Percentiles rank a stretch among this genome's conserved stretches.
phyloP scores from a whole-genome alignment of 129 eudicot species.

The Mikania micrantha region DNA sequence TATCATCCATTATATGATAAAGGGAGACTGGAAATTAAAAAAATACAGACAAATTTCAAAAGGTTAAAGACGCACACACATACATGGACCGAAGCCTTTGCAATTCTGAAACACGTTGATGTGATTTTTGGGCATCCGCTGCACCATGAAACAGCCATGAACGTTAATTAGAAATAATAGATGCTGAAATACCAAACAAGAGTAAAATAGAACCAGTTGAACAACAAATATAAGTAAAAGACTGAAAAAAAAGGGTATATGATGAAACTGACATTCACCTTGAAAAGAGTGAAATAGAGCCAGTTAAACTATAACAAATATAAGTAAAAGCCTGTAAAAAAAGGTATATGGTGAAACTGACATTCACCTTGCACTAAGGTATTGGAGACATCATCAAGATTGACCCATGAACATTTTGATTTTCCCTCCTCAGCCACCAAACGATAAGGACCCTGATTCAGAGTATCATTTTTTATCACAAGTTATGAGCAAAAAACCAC shows the following conservation, averaged over 20 bases:
- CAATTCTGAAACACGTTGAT: slow-evolving; percentile 92
- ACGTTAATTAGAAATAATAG: background rate
- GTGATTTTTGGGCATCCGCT: slow-evolving; percentile 73
- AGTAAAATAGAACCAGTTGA: background rate
- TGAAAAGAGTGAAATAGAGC: background rate
- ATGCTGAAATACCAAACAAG: too few species aligned
- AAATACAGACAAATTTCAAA: background rate
- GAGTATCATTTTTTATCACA: background rate
- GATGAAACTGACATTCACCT: too few species aligned
- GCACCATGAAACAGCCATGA: slow-evolving; percentile 10
- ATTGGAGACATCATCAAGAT: slow-evolving; percentile 77
- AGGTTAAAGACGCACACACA: slow-evolving; percentile 29
- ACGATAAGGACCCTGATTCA: slow-evolving; percentile 80
- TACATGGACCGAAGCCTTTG: slow-evolving; percentile 98
- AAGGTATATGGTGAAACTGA: background rate
- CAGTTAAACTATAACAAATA: background rate
- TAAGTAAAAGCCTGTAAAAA: background rate
- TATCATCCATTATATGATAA: background rate
- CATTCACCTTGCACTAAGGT: slow-evolving; percentile 70
- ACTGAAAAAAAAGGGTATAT: too few species aligned
- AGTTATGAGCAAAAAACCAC: slow-evolving; percentile 11
- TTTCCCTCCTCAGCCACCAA: slow-evolving; percentile 97
- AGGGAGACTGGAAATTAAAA: background rate
- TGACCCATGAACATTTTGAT: slow-evolving; percentile 92
- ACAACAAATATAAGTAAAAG: background rate